Evolutionary conservation across 2,329 filamentous ascomycete species (phyloP), one percentile per base, ranked within the genome.

Genomic region (Zymoseptoria brevis): DNA sequence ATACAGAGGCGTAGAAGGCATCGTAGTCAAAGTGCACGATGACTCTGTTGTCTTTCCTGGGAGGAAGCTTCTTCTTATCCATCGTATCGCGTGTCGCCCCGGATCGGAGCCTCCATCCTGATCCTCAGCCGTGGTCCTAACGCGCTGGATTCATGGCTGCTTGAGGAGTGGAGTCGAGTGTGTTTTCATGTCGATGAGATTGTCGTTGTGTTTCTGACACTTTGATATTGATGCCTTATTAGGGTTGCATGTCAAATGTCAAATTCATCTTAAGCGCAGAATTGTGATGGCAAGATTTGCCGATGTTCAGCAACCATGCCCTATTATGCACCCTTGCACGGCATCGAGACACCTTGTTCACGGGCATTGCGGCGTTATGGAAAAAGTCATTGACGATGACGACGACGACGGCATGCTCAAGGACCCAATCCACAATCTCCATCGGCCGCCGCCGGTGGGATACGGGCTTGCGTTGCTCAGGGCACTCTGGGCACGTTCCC

Each of bases 1-100:
- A 87, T 8, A 94, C 91, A 54, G 90, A 90, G 21, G 92, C 92
- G 73, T 97, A 97, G 79, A 97, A 97, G 77, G 90, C 96, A 77
- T 93, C 89, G 72, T 91, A 89, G 74, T 89, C 89, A 76, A 96
- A 92, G 74, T 96, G 90, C 62, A 95, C 76, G 70, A 95, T 87
- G 70, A 90, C 78, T 68, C 88, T 82, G 68, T 81, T 77, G 70
- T 89, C 83, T 70, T 81, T 83, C 68, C 82, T 75, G 66, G 62
- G 24, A 30, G 68, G 70, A 45, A 63, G 52, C 50, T 60, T 64
- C 26, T 59, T 57, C 35, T 49, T 50, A 52, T 65, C 66, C 67
- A 69, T 71, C 22, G 57, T 63, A 35, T 21, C 52, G 35, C 35
- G 16, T 45, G 35, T 5, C 13, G 35, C 13, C 35, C 35, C 35